Conservation (phyloP, 306 rosid species). For the Glycine latifolia region DNA sequence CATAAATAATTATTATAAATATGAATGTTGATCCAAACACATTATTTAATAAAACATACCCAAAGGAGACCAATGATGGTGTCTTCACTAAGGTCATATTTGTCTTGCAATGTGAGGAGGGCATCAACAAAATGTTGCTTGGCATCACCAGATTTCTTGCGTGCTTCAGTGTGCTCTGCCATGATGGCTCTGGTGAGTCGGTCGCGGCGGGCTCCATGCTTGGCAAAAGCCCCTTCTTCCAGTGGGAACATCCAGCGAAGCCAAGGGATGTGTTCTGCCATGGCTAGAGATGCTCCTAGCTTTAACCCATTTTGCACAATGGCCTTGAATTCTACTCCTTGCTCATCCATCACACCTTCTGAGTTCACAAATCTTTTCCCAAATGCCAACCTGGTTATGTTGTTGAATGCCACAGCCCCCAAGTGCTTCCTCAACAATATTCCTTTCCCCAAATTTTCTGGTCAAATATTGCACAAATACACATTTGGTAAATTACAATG, state of each 20-base stretch:
- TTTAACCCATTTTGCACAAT: conserved; percentile 72
- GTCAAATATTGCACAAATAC: background rate
- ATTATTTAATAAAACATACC: conserved; percentile 48
- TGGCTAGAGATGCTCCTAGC: conserved; percentile 81
- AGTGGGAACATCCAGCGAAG: conserved; percentile 89
- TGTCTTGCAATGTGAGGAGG: conserved; percentile 74
- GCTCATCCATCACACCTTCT: conserved; percentile 72
- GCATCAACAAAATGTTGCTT: conserved; percentile 93
- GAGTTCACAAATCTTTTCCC: conserved; percentile 85
- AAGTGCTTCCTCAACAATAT: conserved; percentile 61
- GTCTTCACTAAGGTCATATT: conserved; percentile 90
- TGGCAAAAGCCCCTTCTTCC: conserved; percentile 83
- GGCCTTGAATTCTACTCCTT: conserved; percentile 81
- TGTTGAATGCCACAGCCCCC: conserved; percentile 93
- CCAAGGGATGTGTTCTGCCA: conserved; percentile 91
- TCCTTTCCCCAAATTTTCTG: conserved; percentile 63
- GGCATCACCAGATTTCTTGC: conserved; percentile 65
- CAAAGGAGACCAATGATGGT: conserved; percentile 92
- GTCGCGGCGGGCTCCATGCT: conserved; percentile 79
- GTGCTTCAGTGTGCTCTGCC: conserved; percentile 85
- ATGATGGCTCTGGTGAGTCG: conserved; percentile 80
- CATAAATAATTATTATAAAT: no score
- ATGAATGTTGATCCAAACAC: no score
- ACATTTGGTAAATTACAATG: background rate
- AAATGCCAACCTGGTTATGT: conserved; percentile 86